A percentile compares a stretch with the other conserved stretches of the same genome.
Evolutionary conservation across 2,329 filamentous ascomycete genomes (phyloP).

Genomic region (Polychaeton citri): DNA sequence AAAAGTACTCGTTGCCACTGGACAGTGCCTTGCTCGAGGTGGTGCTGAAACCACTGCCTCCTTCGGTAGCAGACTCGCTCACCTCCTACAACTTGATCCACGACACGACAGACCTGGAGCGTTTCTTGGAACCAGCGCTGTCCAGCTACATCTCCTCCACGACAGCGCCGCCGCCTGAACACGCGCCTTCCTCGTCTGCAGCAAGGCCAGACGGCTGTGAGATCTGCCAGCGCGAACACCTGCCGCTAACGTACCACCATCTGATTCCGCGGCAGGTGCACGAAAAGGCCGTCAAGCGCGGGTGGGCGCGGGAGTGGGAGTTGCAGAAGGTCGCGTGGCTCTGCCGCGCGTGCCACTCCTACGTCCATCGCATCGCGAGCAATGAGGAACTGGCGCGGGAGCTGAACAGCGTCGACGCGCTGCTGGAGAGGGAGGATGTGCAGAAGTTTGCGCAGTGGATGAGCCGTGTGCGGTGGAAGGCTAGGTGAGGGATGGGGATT

Average conservation of each 20-base stretch:
- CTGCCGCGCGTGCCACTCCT: slow-evolving; percentile 70
- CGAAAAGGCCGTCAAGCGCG: slow-evolving; percentile 59
- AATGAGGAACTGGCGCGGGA: slow-evolving; percentile 67
- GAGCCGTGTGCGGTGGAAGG: slow-evolving; percentile 60
- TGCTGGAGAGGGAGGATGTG: slow-evolving; percentile 60
- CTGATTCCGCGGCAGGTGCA: slow-evolving; percentile 70
- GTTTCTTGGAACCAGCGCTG: slow-evolving; percentile 51
- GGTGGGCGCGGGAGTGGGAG: slow-evolving; percentile 64
- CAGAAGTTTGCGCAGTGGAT: slow-evolving; percentile 61
- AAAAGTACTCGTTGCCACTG: slow-evolving; percentile 44
- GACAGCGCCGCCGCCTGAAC: slow-evolving; percentile 51
- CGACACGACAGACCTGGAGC: slow-evolving; percentile 30
- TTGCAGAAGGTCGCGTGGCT: slow-evolving; percentile 75
- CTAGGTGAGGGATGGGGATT: slow-evolving; percentile 25
- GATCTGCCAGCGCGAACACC: slow-evolving; percentile 61
- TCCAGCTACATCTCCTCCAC: slow-evolving; percentile 46
- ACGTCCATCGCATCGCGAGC: slow-evolving; percentile 60
- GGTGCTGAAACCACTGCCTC: slow-evolving; percentile 43
- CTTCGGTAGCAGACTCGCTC: slow-evolving; percentile 53
- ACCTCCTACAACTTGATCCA: slow-evolving; percentile 50
- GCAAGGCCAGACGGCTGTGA: slow-evolving; percentile 53
- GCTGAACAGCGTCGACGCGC: slow-evolving; percentile 58
- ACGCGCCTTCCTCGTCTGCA: slow-evolving; percentile 26
- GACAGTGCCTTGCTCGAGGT: slow-evolving; percentile 21
- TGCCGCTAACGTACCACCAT: slow-evolving; percentile 72